Conservation (phyloP, 2,329 filamentous ascomycete species). For the Fusarium nygamai region DNA sequence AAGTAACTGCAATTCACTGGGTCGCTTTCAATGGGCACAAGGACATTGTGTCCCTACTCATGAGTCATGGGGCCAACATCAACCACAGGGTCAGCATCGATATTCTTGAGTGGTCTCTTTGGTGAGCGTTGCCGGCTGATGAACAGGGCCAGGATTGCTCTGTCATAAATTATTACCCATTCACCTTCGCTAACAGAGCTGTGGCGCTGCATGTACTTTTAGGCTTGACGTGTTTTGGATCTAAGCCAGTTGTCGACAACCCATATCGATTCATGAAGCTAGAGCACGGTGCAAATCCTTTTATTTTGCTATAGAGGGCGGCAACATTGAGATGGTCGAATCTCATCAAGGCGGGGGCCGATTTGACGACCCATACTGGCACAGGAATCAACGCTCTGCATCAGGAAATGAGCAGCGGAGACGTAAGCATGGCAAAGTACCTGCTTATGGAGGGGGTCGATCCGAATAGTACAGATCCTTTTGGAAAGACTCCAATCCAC, state of each 20-base stretch:
- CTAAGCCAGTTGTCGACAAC: not conserved
- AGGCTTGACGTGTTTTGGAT: not conserved
- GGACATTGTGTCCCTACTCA: not conserved
- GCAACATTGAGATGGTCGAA: not conserved
- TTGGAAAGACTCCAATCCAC: not conserved
- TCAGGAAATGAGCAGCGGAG: not conserved
- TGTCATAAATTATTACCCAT: not conserved
- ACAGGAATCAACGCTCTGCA: constrained; percentile 3
- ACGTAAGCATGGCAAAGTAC: not conserved
- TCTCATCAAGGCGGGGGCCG: not conserved
- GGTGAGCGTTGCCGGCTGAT: fast-evolving
- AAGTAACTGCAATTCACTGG: constrained; percentile 18
- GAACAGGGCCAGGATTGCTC: too few relatives aligned
- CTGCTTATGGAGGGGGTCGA: not conserved
- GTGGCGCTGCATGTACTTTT: not conserved
- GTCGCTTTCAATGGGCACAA: not conserved
- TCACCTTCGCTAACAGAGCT: not conserved
- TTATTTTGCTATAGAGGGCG: constrained; percentile 12
- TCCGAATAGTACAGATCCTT: not conserved
- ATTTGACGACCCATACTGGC: not conserved
- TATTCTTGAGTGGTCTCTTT: not conserved
- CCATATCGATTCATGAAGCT: not conserved
- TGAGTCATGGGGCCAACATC: not conserved
- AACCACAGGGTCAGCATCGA: constrained; percentile 12
- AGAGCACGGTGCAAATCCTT: constrained; percentile 7